Base-by-base conservation (phyloP, 805 yeast species). In the Torulaspora maleeae region DNA sequence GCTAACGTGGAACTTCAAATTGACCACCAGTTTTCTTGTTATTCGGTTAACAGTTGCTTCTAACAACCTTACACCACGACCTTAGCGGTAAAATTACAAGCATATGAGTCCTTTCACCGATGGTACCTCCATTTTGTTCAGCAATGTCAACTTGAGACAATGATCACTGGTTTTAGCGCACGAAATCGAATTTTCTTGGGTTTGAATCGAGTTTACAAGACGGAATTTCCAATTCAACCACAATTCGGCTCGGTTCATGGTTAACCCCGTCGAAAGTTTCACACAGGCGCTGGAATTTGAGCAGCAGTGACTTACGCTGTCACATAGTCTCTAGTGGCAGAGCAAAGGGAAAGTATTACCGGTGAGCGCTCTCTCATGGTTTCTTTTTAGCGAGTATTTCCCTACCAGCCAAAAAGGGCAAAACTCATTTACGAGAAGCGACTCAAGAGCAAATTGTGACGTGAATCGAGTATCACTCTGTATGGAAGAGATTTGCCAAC, bases 361-460 rank as follows among this genome's bases (percentile, higher is more conserved):
- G 17, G 17, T 9, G 15, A 27, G 35, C 9, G 12, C 29, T 11
- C 43, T 15, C 17, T 3, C 13, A 22, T 25, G 46, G 51, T 42
- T 43, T 48, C 51, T 48, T 48, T 48, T 48, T 28, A 48, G 51
- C 33, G 48, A 40, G 45, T 33, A 11, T 44, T 44, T 44, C 44
- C 48, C 47, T 46, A 16, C 49, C 49, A 30, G 19, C 34, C 19
- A 16, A 30, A 30, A 47, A 38, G 49, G 47, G 51, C 22, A 48
- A 48, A 48, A 48, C 48, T 40, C 48, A 48, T 48, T 48, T 39
- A 48, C 51, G 40, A 24, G 35, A 32, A 10, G 35, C 22, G 9
- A 32, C 20, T 19, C 27, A 20, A 29, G 35, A 15, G 17, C 11
- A 12, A 16, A 32, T 11, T 15, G 17, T 32, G 35, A 16, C 35